phyloP scores from a whole-genome alignment of 2,329 filamentous ascomycete species.

The Neobulgaria alba region DNA sequence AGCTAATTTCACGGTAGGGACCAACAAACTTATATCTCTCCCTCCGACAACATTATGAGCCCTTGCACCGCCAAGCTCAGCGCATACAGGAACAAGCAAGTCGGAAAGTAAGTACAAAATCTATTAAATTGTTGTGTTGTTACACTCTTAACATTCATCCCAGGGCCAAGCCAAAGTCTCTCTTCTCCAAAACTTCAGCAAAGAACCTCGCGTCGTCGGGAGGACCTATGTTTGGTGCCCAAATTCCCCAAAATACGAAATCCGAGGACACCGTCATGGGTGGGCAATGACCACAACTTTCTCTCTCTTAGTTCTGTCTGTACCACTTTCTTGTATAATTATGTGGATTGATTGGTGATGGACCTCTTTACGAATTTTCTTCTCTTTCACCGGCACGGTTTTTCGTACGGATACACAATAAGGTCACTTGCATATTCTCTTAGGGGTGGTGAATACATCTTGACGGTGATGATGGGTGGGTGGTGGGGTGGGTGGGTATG shows the following conservation, averaged over 20 bases:
- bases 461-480: slow-evolving; percentile 1
- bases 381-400: neutral
- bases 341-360: neutral
- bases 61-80: slow-evolving; percentile 77
- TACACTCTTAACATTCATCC: neutral
- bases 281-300: slow-evolving; percentile 3
- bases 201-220: slow-evolving; percentile 43
- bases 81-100: slow-evolving; percentile 72
- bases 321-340: neutral
- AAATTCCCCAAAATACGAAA: slow-evolving; percentile 11
- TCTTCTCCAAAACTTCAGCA: slow-evolving; percentile 56
- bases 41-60: slow-evolving; percentile 84
- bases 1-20: slow-evolving; percentile 20
- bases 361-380: neutral
- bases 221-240: slow-evolving; percentile 21
- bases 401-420: neutral
- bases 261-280: slow-evolving; percentile 13
- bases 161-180: slow-evolving; percentile 58
- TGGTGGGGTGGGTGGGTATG: slow-evolving; percentile 1
- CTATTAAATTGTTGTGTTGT: neutral
- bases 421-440: neutral
- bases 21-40: slow-evolving; percentile 55
- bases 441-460: no score
- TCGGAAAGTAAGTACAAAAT: slow-evolving; percentile 56
- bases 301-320: neutral